A percentile compares a stretch with the other conserved stretches of the same genome.
Evolutionary conservation across 2,329 filamentous ascomycete species (phyloP).

Genomic region (Ustulina deusta): DNA sequence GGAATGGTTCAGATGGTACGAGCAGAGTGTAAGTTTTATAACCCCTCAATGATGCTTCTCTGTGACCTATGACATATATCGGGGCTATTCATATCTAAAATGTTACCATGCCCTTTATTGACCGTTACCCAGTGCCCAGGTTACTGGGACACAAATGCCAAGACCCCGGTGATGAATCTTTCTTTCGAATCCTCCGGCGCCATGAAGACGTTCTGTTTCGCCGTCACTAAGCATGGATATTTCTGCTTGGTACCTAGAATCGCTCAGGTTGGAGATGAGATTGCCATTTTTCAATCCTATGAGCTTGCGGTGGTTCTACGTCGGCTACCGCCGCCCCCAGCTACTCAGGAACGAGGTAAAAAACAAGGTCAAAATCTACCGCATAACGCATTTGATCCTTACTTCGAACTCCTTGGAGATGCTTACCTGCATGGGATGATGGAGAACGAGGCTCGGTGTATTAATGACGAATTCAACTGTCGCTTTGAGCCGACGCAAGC

Average conservation of each 20-base stretch:
- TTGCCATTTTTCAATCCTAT: constrained; percentile 41
- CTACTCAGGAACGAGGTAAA: not conserved
- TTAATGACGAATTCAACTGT: constrained; percentile 43
- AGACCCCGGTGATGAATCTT: constrained; percentile 20
- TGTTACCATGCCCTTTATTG: not conserved
- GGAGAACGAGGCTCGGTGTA: constrained; percentile 44
- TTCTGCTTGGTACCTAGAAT: constrained; percentile 43
- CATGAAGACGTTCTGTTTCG: constrained; percentile 40
- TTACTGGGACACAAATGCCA: constrained; percentile 26
- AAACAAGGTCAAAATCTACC: not conserved
- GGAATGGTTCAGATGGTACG: constrained; percentile 33
- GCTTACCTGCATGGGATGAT: constrained; percentile 46
- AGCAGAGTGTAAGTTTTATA: constrained; percentile 33
- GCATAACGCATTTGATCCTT: constrained; percentile 10
- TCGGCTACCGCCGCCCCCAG: constrained; percentile 9
- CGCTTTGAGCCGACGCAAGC: constrained; percentile 37
- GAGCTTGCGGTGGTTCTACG: constrained; percentile 33
- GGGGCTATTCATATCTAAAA: not conserved
- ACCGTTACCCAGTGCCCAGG: constrained; percentile 24
- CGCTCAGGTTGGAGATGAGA: constrained; percentile 35
- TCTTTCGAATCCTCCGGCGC: constrained; percentile 37
- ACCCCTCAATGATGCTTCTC: not conserved
- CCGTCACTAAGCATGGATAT: constrained; percentile 42
- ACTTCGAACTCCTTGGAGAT: constrained; percentile 44
- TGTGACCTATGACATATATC: not conserved